phyloP scores from a whole-genome alignment of 2,329 filamentous ascomycete genomes.

The Falciphora oryzae region DNA sequence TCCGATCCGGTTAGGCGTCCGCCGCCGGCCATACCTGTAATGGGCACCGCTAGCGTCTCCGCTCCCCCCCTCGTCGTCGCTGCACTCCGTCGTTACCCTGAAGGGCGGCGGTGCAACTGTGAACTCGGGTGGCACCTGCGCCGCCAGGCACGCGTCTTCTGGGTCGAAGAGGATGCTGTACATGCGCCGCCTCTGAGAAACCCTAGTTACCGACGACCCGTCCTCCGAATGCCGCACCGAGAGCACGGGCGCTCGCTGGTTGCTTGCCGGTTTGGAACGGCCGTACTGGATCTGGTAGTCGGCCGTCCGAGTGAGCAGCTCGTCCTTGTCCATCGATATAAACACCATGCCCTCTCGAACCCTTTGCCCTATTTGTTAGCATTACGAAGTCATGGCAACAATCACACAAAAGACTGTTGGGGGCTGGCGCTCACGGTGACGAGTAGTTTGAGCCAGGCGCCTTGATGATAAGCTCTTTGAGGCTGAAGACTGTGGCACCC shows the following conservation, averaged over 20 bases:
- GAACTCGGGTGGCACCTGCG: constrained; percentile 54
- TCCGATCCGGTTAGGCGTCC: constrained; percentile 47
- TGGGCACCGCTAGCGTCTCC: constrained; percentile 8
- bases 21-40: constrained; percentile 24
- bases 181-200: constrained; percentile 36
- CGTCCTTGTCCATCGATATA: constrained; percentile 76
- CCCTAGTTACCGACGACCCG: constrained; percentile 39
- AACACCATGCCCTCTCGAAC: constrained; percentile 92
- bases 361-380: constrained; percentile 40
- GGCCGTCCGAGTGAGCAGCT: constrained; percentile 66
- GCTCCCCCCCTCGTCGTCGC: constrained; percentile 46
- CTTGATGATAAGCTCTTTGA: constrained; percentile 84
- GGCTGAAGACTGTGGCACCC: constrained; percentile 71
- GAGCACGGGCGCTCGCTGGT: constrained; percentile 32
- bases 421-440: constrained; percentile 63
- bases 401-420: neutral
- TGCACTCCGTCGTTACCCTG: constrained; percentile 53
- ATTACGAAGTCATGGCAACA: constrained; percentile 4
- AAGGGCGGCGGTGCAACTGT: constrained; percentile 41
- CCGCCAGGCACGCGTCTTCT: constrained; percentile 37
- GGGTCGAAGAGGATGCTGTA: constrained; percentile 39
- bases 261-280: constrained; percentile 19
- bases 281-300: constrained; percentile 69
- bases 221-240: constrained; percentile 49
- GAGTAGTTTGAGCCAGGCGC: constrained; percentile 77